Evolutionary conservation across 495 filamentous ascomycete genomes (phyloP).

Genomic region (Annulohypoxylon nitens): DNA sequence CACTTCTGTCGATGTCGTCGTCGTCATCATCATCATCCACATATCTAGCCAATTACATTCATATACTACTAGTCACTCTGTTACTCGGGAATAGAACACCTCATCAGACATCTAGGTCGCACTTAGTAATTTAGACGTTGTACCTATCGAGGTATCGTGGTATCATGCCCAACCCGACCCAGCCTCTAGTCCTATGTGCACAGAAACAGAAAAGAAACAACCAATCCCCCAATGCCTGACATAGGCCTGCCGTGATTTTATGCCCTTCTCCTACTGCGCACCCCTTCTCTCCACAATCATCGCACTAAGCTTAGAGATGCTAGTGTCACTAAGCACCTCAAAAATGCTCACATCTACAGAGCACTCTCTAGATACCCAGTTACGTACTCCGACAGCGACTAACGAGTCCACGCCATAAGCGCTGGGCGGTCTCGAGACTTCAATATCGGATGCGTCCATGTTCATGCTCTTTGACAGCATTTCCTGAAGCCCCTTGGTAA

Average conservation of each 20-base stretch:
- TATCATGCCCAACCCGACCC: background rate
- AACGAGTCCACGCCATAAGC: slow-evolving; percentile 52
- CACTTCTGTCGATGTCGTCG: slow-evolving; percentile 2
- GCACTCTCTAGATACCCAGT: slow-evolving; percentile 42
- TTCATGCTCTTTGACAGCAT: slow-evolving; percentile 50
- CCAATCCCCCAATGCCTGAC: background rate
- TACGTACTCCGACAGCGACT: slow-evolving; percentile 42
- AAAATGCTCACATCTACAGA: slow-evolving; percentile 44
- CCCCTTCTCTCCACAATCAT: slow-evolving; percentile 39
- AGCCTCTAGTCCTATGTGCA: background rate
- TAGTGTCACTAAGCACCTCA: slow-evolving; percentile 43
- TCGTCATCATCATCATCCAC: slow-evolving; percentile 3
- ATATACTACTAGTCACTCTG: background rate
- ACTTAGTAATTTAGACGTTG: background rate
- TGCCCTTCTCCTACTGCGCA: background rate
- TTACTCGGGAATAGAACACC: background rate
- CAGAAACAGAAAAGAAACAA: background rate
- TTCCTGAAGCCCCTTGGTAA: slow-evolving; percentile 40
- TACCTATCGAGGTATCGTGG: background rate
- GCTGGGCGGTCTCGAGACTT: slow-evolving; percentile 38
- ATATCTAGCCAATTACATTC: background rate
- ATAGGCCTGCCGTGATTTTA: background rate
- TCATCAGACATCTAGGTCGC: background rate
- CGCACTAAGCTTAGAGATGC: slow-evolving; percentile 38
- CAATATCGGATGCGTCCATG: slow-evolving; percentile 42